Percentiles rank a stretch among this genome's conserved stretches.
phyloP scores from a whole-genome alignment of 2,329 filamentous ascomycete species.

The Lachnellula willkommii region DNA sequence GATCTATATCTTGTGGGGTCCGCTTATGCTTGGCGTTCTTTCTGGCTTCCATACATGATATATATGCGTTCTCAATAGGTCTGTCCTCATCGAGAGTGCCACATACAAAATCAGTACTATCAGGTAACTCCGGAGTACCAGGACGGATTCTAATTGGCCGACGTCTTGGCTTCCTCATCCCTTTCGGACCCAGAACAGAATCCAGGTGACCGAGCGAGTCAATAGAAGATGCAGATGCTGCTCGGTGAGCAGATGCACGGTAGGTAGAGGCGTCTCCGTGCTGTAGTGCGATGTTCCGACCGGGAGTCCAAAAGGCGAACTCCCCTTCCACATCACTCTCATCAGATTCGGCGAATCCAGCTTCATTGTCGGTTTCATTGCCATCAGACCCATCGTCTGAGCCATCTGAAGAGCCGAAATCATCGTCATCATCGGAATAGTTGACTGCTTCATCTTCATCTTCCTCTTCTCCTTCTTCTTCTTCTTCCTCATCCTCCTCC shows the following conservation, averaged over 20 bases:
- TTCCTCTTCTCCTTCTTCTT: conserved; percentile 54
- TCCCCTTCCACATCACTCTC: conserved; percentile 60
- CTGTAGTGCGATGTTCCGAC: conserved; percentile 31
- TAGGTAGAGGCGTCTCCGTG: conserved; percentile 21
- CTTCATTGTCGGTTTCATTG: conserved; percentile 62
- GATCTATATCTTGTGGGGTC: conserved; percentile 95
- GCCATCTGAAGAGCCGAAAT: conserved; percentile 41
- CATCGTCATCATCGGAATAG: conserved; percentile 64
- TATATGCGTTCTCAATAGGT: conserved; percentile 87
- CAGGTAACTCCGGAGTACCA: conserved; percentile 76
- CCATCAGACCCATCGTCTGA: conserved; percentile 67
- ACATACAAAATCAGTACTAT: conserved; percentile 99
- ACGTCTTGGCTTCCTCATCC: conserved; percentile 18
- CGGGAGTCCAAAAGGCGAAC: conserved; percentile 57
- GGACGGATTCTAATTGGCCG: conserved; percentile 54
- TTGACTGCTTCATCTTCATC: conserved; percentile 45
- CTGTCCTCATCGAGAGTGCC: conserved; percentile 94
- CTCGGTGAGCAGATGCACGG: conserved; percentile 26
- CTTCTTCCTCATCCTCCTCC: conserved; percentile 60
- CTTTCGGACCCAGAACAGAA: conserved; percentile 5
- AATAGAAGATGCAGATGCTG: conserved; percentile 58
- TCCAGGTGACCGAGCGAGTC: conserved; percentile 39
- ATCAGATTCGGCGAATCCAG: conserved; percentile 65
- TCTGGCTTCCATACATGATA: conserved; percentile 75
- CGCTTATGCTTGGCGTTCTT: conserved; percentile 74